A percentile compares a stretch with the other conserved stretches of the same genome.
phyloP scores from a whole-genome alignment of 805 yeast species.

The Pichia exigua region DNA sequence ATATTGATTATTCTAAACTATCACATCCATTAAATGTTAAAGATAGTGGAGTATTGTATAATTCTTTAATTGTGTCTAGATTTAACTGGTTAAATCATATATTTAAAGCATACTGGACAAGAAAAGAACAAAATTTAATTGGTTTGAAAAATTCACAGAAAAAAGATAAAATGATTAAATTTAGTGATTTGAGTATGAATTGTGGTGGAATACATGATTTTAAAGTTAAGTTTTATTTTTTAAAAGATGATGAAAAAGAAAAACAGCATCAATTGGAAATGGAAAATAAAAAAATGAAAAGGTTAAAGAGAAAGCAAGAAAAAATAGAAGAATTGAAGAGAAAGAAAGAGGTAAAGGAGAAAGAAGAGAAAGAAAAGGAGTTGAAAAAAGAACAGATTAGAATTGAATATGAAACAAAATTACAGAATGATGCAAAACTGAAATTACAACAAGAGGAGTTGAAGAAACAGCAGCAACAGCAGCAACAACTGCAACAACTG shows the following conservation, averaged over 20 bases:
- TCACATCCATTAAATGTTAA: conserved; percentile 60
- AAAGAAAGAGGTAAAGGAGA: conserved; percentile 10
- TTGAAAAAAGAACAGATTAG: conserved; percentile 7
- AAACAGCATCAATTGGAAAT: conserved; percentile 28
- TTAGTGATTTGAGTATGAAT: conserved; percentile 64
- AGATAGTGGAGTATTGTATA: conserved; percentile 66
- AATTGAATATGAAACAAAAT: neutral
- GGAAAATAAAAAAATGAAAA: conserved; percentile 24
- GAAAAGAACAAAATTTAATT: conserved; percentile 41
- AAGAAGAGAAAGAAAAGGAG: conserved; percentile 7
- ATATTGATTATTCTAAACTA: conserved; percentile 57
- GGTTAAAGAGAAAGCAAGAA: conserved; percentile 29
- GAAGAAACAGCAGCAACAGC: neutral
- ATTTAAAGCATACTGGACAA: conserved; percentile 71
- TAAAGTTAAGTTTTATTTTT: conserved; percentile 69
- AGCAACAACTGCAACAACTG: neutral
- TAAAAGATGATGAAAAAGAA: conserved; percentile 71
- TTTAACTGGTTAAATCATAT: conserved; percentile 57
- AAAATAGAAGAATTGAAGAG: conserved; percentile 15
- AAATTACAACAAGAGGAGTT: neutral
- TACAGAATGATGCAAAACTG: neutral
- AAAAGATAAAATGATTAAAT: conserved; percentile 81
- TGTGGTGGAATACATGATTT: conserved; percentile 76
- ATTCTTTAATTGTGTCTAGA: conserved; percentile 68
- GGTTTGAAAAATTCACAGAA: conserved; percentile 33